Base-by-base conservation (phyloP, 2,329 filamentous ascomycete species). In the Colletotrichum zoysiae region DNA sequence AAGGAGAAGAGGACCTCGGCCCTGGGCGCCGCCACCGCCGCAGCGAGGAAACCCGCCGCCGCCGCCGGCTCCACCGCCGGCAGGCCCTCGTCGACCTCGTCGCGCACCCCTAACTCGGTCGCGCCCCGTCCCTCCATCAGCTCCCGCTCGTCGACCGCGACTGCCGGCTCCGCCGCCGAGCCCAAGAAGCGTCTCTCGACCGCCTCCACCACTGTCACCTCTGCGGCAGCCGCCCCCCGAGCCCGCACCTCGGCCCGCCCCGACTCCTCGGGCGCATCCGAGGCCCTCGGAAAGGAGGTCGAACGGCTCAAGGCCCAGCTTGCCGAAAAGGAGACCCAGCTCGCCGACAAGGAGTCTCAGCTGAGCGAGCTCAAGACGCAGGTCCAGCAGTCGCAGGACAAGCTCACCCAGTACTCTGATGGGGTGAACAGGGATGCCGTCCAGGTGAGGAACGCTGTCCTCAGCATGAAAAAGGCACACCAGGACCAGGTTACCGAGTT, bases 281-380 rank as follows among this genome's bases (percentile, higher is more conserved):
- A 83, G 20, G 82, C 84, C 14, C 75, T 81, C 9, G 78, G 85
- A 26, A 90, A 89, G 80, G 88, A 89, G 76, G 81, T 88, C 4
- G 89, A 91, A 61, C 86, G 89, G 57, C 83, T 92, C 55, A 91
- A 89, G 81, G 79, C 83, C 9, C 90, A 90, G 79, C 82, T 92
- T 30, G 82, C 84, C 6, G 84, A 88, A 51, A 89, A 88, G 73
- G 88, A 91, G 76, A 78, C 84, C 5, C 87, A 90, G 77, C 87
- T 91, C 14, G 82, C 84, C 5, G 84, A 88, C 42, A 89, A 88
- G 73, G 88, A 91, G 76, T 79, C 84, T 8, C 87, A 90, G 76
- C 86, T 91, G 12, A 84, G 87, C 65, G 80, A 86, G 16, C 84
- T 91, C 40, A 89, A 88, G 78, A 82, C 83, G 7, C 86, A 91